A percentile compares a stretch with the other conserved stretches of the same genome.
Evolutionary conservation across 2,329 filamentous ascomycete species (phyloP).

Genomic region (Fusarium setosum): DNA sequence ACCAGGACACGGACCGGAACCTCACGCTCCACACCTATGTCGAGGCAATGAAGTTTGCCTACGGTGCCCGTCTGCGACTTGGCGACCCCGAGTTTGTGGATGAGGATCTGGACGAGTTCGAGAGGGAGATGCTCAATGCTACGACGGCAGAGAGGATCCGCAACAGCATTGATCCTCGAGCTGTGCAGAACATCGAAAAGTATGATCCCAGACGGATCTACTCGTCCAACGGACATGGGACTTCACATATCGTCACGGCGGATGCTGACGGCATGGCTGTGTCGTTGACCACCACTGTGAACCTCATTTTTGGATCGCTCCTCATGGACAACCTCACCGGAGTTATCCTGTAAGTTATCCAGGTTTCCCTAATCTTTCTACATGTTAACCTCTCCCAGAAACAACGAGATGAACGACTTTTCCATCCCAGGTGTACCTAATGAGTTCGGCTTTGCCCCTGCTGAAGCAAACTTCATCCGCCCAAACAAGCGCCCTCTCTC

Average conservation of each 20-base stretch:
- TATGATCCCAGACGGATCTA: slow-evolving; percentile 80
- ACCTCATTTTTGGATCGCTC: slow-evolving; percentile 84
- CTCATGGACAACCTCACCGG: slow-evolving; percentile 86
- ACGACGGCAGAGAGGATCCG: slow-evolving; percentile 70
- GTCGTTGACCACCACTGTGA: slow-evolving; percentile 87
- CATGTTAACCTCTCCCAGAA: slow-evolving; percentile 45
- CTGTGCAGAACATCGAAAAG: slow-evolving; percentile 76
- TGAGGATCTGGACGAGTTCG: slow-evolving; percentile 70
- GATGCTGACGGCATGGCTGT: slow-evolving; percentile 81
- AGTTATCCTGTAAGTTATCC: slow-evolving; percentile 72
- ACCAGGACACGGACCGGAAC: slow-evolving; percentile 66
- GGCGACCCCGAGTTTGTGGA: slow-evolving; percentile 84
- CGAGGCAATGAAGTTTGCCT: slow-evolving; percentile 91
- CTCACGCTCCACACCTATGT: slow-evolving; percentile 84
- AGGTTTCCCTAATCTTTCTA: slow-evolving; percentile 46
- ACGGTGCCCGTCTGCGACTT: slow-evolving; percentile 80
- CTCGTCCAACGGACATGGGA: slow-evolving; percentile 77
- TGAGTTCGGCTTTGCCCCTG: slow-evolving; percentile 86
- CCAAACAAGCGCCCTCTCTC: slow-evolving; percentile 86
- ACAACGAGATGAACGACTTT: slow-evolving; percentile 83
- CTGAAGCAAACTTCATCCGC: slow-evolving; percentile 82
- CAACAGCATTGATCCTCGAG: slow-evolving; percentile 75
- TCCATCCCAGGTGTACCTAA: slow-evolving; percentile 83
- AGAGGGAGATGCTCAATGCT: slow-evolving; percentile 74
- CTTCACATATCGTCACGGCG: slow-evolving; percentile 77